Percentiles rank a stretch among this genome's conserved stretches.
Evolutionary conservation across 1,284 basidiomycete genomes (phyloP).

Genomic region (Trametes sp.): DNA sequence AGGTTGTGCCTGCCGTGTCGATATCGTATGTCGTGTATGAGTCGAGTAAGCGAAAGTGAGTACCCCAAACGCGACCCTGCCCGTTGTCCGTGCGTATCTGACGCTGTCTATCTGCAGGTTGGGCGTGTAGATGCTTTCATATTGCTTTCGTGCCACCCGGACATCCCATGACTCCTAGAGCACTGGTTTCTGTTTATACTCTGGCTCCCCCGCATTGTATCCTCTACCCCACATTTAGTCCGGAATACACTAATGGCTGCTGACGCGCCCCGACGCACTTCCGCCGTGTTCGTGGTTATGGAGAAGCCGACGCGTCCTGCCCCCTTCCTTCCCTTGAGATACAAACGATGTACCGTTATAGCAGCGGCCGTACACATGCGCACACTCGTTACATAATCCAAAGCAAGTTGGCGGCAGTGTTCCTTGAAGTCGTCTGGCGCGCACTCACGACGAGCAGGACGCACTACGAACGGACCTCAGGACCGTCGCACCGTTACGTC

Average conservation of each 20-base stretch:
- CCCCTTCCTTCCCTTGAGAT: conserved; percentile 1
- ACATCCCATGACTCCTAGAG: conserved; percentile 30
- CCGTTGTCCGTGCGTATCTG: conserved; percentile 13
- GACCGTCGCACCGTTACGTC: background rate
- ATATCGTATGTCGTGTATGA: conserved; percentile 95
- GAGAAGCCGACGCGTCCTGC: too few relatives aligned
- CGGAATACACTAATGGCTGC: conserved; percentile 29
- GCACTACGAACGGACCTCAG: background rate
- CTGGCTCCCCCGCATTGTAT: conserved; percentile 34
- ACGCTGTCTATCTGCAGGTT: conserved; percentile 42
- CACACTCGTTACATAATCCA: conserved; percentile 30
- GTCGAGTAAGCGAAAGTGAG: conserved; percentile 78
- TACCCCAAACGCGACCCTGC: conserved; percentile 16
- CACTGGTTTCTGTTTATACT: conserved; percentile 16
- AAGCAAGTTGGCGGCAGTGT: background rate
- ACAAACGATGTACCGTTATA: background rate
- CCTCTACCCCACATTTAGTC: conserved; percentile 28
- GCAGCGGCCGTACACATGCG: conserved; percentile 23
- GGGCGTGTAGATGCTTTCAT: conserved; percentile 51
- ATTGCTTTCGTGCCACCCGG: conserved; percentile 35
- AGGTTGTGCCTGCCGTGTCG: conserved; percentile 94
- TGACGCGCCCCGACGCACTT: background rate
- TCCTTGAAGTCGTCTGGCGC: background rate
- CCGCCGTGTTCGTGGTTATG: background rate
- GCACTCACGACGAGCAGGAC: background rate